Conservation (phyloP, 2,329 filamentous ascomycete species). For the Lecanicillium sp. region DNA sequence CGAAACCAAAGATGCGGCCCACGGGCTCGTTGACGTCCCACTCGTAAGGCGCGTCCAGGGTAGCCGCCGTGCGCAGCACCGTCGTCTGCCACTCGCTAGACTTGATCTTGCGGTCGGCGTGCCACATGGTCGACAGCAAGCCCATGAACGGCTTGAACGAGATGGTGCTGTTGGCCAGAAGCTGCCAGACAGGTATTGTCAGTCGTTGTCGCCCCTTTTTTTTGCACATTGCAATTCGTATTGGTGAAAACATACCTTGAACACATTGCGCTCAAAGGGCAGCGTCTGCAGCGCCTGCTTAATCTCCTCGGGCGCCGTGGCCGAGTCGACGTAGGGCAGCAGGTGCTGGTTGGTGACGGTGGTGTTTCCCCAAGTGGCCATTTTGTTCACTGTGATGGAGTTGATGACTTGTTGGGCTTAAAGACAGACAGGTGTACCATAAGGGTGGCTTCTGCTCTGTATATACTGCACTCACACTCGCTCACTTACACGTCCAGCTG, state of each 20-base stretch:
- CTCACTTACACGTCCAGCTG: not conserved
- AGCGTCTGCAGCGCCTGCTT: slow-evolving; percentile 5
- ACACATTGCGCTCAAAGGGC: slow-evolving; percentile 5
- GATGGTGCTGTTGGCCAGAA: slow-evolving; percentile 1
- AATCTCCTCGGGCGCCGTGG: slow-evolving; percentile 2
- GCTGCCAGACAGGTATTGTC: not conserved
- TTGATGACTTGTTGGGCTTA: not conserved
- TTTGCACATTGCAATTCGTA: not conserved
- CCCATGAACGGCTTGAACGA: slow-evolving; percentile 11
- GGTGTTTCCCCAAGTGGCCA: not conserved
- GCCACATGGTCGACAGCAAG: slow-evolving; percentile 8
- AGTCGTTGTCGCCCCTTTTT: too few relatives aligned
- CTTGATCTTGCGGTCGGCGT: slow-evolving; percentile 9
- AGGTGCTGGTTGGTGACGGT: slow-evolving; percentile 4
- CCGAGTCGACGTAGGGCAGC: slow-evolving; percentile 5
- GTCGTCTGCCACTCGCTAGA: slow-evolving; percentile 14
- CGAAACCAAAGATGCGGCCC: slow-evolving; percentile 12
- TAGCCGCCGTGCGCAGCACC: slow-evolving; percentile 15
- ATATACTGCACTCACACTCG: not conserved
- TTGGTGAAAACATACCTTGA: not conserved
- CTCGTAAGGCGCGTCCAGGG: slow-evolving; percentile 15
- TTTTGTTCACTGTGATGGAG: not conserved
- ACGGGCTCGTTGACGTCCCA: slow-evolving; percentile 17
- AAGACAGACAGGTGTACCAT: too few relatives aligned
- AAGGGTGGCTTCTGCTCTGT: not conserved